Base-by-base conservation (phyloP, 1,284 basidiomycete species). In the Peniophora sp. region DNA sequence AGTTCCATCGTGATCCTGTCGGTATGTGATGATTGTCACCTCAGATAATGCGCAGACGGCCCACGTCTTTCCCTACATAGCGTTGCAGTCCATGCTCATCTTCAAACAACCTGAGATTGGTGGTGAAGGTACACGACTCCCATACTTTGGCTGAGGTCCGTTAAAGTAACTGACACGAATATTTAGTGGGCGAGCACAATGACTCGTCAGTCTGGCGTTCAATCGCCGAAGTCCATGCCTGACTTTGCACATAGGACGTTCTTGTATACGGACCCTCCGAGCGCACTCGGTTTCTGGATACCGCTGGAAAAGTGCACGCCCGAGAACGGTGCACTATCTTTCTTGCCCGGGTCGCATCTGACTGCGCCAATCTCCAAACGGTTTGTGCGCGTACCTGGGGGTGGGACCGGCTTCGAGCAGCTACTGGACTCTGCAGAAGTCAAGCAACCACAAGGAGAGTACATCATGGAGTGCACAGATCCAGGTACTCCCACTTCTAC, bases 211-310 rank as follows among this genome's bases (percentile, higher is more conserved):
- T 73, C 2, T 49, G n/a, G 2, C n/a, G 24, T 22, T 17, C n/a
- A n/a, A n/a, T n/a, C n/a, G n/a, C n/a, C n/a, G n/a, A n/a, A n/a
- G n/a, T n/a, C n/a, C n/a, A n/a, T n/a, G n/a, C n/a, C n/a, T n/a
- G n/a, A n/a, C n/a, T n/a, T n/a, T n/a, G n/a, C n/a, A n/a, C n/a
- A n/a, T n/a, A 11, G 37, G n/a, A 20, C 27, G 15, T 41, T 45
- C 41, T 57, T 92, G 92, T 97, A 96, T 66, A 97, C 94, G 3
- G 74, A 89, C 47, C 95, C 96, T 8, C 92, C 92, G 0, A 85
- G 82, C 5, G 95, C 96, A 0, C 75, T 98, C 3, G 96, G 96
- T 0, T 92, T 94, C 63, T 99, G 96, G 96, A 89, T 97, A 52
- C 91, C 95, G 0, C 71, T 98, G 18, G 95, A 98, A 64, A 79